These are phyloP conservation scores for Phytophthora tentaculata DNA, from an alignment of 352 stramenopile species.

Conservation along the genomic window DNA sequence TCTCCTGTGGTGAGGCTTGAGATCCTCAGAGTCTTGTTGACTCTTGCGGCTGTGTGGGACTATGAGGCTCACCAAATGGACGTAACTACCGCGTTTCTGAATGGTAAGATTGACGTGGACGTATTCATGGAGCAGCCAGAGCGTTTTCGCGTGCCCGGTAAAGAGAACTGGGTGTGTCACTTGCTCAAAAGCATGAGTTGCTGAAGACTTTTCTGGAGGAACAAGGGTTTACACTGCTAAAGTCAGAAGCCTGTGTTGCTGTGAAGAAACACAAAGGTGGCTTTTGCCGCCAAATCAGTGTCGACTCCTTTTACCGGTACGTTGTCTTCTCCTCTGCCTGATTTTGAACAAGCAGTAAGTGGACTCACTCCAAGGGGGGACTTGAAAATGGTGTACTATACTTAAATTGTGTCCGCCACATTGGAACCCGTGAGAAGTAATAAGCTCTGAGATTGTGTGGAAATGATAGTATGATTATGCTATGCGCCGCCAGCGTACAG, in stretches of 20 bases:
- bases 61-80: neutral
- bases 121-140: neutral
- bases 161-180: neutral
- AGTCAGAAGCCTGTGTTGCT: slow-evolving; percentile 27
- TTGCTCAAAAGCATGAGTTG: slow-evolving; percentile 17
- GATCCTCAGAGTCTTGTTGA: neutral
- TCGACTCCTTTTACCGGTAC: too few species aligned
- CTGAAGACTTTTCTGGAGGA: slow-evolving; percentile 16
- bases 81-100: neutral
- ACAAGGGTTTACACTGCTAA: slow-evolving; percentile 20
- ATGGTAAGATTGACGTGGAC: neutral
- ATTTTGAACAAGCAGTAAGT: too few species aligned
- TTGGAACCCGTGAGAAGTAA: neutral
- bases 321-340: too few species aligned
- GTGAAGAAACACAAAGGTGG: slow-evolving; percentile 7
- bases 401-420: too few species aligned
- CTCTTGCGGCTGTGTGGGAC: neutral
- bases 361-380: slow-evolving; percentile 19
- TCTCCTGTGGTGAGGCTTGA: neutral
- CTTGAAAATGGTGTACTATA: neutral
- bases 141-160: neutral
- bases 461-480: too few species aligned
- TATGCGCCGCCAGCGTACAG: slow-evolving; percentile 36
- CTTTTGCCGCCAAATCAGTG: too few species aligned
- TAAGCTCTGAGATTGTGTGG: neutral